A percentile compares a stretch with the other conserved stretches of the same genome.
Evolutionary conservation across 805 yeast genomes (phyloP).

Genomic region (Kodamaea lidongshanica): DNA sequence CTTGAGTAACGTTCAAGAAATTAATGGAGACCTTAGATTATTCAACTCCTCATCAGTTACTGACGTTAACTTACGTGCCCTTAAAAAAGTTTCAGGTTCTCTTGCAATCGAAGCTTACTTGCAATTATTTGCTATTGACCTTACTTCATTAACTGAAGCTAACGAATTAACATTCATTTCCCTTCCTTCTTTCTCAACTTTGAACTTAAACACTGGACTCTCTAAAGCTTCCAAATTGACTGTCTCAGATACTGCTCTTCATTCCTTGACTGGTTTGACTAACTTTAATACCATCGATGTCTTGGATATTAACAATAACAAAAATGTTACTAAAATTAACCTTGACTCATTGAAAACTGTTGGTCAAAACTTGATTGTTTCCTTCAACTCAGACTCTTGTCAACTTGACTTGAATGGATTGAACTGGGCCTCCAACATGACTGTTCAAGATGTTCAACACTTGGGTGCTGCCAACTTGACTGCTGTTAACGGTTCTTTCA

Average conservation of each 20-base stretch:
- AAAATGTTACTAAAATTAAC: slow-evolving; percentile 33
- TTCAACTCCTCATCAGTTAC: slow-evolving; percentile 37
- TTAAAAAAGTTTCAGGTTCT: slow-evolving; percentile 31
- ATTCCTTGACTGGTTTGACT: slow-evolving; percentile 29
- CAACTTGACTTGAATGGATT: slow-evolving; percentile 29
- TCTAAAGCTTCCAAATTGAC: slow-evolving; percentile 28
- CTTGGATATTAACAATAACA: slow-evolving; percentile 39
- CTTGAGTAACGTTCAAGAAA: slow-evolving; percentile 16
- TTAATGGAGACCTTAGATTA: slow-evolving; percentile 25
- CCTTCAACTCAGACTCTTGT: slow-evolving; percentile 37
- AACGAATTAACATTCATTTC: slow-evolving; percentile 30
- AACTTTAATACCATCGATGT: slow-evolving; percentile 26
- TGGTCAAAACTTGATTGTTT: slow-evolving; percentile 29
- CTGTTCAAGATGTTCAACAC: slow-evolving; percentile 35
- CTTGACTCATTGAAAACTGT: slow-evolving; percentile 28
- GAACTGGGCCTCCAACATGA: slow-evolving; percentile 39
- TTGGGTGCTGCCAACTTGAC: slow-evolving; percentile 28
- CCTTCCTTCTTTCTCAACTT: slow-evolving; percentile 35
- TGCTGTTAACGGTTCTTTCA: slow-evolving; percentile 35
- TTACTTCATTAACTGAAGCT: slow-evolving; percentile 25
- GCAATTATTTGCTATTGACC: slow-evolving; percentile 33
- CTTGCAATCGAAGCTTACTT: slow-evolving; percentile 32
- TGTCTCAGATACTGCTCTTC: slow-evolving; percentile 38
- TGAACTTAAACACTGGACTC: slow-evolving; percentile 33
- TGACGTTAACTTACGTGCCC: slow-evolving; percentile 23